Evolutionary conservation across 1,284 basidiomycete species (phyloP), one percentile per base, ranked within the genome.

Genomic region (Ceraceosorus bombacis): DNA sequence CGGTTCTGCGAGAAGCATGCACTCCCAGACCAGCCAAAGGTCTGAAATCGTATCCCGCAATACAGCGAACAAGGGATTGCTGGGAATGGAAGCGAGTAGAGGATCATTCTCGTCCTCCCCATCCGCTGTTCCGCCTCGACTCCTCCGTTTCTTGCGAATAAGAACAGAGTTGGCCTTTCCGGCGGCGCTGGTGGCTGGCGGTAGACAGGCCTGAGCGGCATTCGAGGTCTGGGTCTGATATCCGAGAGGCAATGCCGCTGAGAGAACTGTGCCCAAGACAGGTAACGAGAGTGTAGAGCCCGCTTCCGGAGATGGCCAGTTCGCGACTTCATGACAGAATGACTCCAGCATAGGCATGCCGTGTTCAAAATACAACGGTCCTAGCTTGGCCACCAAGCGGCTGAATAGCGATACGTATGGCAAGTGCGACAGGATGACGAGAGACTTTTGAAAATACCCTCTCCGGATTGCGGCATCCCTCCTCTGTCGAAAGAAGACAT

Each of bases 371-470:
- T 72, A 76, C 5, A 69, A 55, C 17, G 72, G 55, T 0, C 90
- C 91, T 41, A 95, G 82, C 51, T 84, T 83, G 13, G 82, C 80
- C 9, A 88, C 80, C 5, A 92, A 78, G 13, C 84, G 81, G 43
- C 85, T 83, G 78, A 90, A 96, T 6, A 98, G 80, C 0, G 88
- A 83, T 0, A 92, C 89, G 73, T 88, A 90, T 66, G 89, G 85
- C 49, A 88, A 84, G 62, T 89, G 86, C 0, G 90, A 88, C 7
- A 95, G 81, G 41, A 94, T 85, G 27, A 94, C 89, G 51, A 94
- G 80, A 1, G 90, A 92, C 66, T 88, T 86, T 86, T 67, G 76
- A 41, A 76, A 76, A 58, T 78, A 78, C 15, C 76, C 76, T 27
- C 76, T 63, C 9, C 67, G 58, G 49, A 71, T 68, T 48, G 60